Base-by-base conservation (phyloP, 1,284 basidiomycete genomes). In the Lentinus polychrous region DNA sequence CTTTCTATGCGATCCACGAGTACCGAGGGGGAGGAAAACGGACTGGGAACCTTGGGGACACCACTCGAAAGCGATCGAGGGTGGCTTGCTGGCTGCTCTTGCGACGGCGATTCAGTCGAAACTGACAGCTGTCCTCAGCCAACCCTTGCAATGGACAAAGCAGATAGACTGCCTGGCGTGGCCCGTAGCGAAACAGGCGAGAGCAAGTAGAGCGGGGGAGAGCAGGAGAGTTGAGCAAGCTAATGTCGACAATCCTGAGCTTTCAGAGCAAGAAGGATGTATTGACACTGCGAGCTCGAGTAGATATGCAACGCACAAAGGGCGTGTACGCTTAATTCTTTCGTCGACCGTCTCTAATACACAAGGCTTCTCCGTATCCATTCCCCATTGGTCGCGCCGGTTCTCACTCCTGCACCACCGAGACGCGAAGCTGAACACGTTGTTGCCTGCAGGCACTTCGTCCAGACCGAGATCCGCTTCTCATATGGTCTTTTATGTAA, bases 401-500 rank as follows among this genome's bases (percentile, higher is more conserved):
- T 48, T 41, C 49, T 53, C 37, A 37, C 54, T 57, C 59, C 56
- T 57, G 53, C 50, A 52, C 54, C 49, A 35, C 49, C 54, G 55
- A 48, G 56, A 55, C 57, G 54, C 54, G 55, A 55, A 51, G 58
- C 45, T 49, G 55, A 58, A 59, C 66, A 67, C 66, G 66, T 66
- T 66, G 52, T 58, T 63, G 66, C 66, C 66, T 67, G 65, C 65
- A 67, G 66, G 66, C 66, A 65, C 46, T 48, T 47, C 47, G 20
- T 38, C 43, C 49, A 45, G 49, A 41, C 43, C 52, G 52, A 60
- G 57, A 60, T 62, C 59, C 57, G 56, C 57, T 46, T 52, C 55
- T 53, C 57, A 53, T 59, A 56, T 55, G 56, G 59, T 54, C 48
- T 54, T 59, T 66, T 63, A 64, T 57, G 60, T 65, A 65, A 64